Evolutionary conservation across 139 green algal genomes (phyloP), one percentile per base, ranked within the genome.

Genomic region (Dunaliella primolecta): DNA sequence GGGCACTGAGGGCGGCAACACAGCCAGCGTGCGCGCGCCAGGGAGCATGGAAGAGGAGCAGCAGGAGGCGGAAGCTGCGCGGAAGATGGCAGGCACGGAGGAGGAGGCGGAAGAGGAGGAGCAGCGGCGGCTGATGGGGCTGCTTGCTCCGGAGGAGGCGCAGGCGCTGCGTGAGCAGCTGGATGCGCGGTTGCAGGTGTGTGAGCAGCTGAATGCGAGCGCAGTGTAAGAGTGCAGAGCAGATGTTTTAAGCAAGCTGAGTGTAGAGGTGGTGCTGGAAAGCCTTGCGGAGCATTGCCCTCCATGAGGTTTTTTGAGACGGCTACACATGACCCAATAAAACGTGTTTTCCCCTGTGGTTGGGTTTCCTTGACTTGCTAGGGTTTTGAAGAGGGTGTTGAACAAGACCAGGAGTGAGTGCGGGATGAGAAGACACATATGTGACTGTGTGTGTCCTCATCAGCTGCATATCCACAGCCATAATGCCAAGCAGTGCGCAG

Each of bases 121-220:
- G 24, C 77, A 84, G 7, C 36, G 35, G 56, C 71, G 30, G 23
- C 35, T 20, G 7, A 46, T 87, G 64, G 76, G 82, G 77, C 78
- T 64, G 71, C n/a, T 32, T 55, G 36, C 80, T 3, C 79, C 79
- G 2, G 86, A 89, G 56, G 34, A 81, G 81, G 87, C 84, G 1
- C 84, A 86, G 31, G 89, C 78, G 31, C 87, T 96, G 78, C 87
- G 94, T 1, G 27, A 37, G 46, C 81, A 94, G 80, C 87, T 96
- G 77, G 92, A 96, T 35, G 85, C 86, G 34, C 86, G 81, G 46
- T 79, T 97, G 33, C 64, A 78, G 0, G 86, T 75, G 2, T 84
- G 75, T 3, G 88, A 84, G 0, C 84, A 84, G 1, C 83, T 30
- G 1, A 86, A 84, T 80, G 27, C 75, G 15, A 80, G 75, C n/a